Conservation (phyloP, 164 flowering plant species). For the Chloranthus sessilifolius region DNA sequence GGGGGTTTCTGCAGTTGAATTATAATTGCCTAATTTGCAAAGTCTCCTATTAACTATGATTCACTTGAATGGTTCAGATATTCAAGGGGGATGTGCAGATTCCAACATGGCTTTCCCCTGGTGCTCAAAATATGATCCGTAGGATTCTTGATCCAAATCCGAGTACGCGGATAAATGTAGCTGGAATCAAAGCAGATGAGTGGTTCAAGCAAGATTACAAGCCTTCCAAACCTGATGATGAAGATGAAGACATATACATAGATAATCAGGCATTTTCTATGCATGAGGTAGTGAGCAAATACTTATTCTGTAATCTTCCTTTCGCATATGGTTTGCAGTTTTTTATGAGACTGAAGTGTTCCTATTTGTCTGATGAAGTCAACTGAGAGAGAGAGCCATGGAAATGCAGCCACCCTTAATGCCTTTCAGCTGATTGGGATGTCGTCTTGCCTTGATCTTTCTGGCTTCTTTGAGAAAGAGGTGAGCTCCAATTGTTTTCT, state of each 20-base stretch:
- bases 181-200: constrained; percentile 55
- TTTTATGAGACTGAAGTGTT: constrained; percentile 1
- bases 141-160: constrained; percentile 93
- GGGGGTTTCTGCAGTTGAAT: no score
- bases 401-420: constrained; percentile 50
- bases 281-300: constrained; percentile 36
- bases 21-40: no score
- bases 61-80: constrained; percentile 38
- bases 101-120: constrained; percentile 83
- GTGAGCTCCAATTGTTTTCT: constrained; percentile 24
- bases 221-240: constrained; percentile 56
- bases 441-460: constrained; percentile 90
- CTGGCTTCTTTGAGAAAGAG: constrained; percentile 97
- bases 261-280: constrained; percentile 57
- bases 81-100: constrained; percentile 65
- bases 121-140: constrained; percentile 62
- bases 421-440: constrained; percentile 97
- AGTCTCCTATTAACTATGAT: not conserved
- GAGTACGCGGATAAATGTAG: constrained; percentile 57
- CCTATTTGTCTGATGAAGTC: constrained; percentile 26
- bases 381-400: constrained; percentile 37
- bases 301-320: not conserved
- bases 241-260: constrained; percentile 42
- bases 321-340: not conserved
- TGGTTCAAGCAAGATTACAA: constrained; percentile 77